phyloP scores from a whole-genome alignment of 768 basidiomycete genomes.

The Naematelia encephala region DNA sequence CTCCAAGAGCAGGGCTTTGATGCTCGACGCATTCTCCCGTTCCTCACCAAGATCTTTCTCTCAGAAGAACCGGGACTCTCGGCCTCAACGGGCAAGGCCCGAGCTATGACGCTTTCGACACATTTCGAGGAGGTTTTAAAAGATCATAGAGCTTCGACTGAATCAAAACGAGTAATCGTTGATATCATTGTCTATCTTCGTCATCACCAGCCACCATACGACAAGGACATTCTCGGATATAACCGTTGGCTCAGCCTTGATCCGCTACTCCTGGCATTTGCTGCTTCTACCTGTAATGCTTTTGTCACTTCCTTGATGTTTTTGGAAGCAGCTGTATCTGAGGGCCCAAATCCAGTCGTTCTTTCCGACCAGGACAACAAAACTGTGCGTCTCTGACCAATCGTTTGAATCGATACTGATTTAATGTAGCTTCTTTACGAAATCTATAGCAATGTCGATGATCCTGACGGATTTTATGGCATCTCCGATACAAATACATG shows the following conservation, averaged over 20 bases:
- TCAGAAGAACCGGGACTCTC: not conserved
- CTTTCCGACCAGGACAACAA: conserved; percentile 13
- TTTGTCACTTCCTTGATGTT: conserved; percentile 89
- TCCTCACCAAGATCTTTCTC: not conserved
- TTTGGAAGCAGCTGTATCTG: conserved; percentile 68
- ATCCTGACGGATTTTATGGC: conserved; percentile 97
- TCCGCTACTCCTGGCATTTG: conserved; percentile 65
- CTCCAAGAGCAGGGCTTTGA: not conserved
- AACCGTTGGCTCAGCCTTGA: conserved; percentile 74
- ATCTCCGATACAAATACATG: conserved; percentile 75
- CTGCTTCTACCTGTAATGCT: conserved; percentile 71
- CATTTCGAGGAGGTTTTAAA: conserved; percentile 63
- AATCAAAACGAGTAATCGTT: conserved; percentile 60
- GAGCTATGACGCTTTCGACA: conserved; percentile 48
- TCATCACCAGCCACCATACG: conserved; percentile 56
- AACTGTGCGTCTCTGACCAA: conserved; percentile 20
- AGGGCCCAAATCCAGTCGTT: conserved; percentile 50
- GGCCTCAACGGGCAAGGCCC: not conserved
- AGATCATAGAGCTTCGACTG: conserved; percentile 34
- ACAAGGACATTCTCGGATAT: conserved; percentile 43
- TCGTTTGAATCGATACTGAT: not conserved
- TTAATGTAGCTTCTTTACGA: conserved; percentile 68
- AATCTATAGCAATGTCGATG: conserved; percentile 92
- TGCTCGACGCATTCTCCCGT: not conserved
- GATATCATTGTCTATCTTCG: conserved; percentile 78